phyloP scores from a whole-genome alignment of 2,329 filamentous ascomycete genomes.

The Trichoderma cornu-damae region DNA sequence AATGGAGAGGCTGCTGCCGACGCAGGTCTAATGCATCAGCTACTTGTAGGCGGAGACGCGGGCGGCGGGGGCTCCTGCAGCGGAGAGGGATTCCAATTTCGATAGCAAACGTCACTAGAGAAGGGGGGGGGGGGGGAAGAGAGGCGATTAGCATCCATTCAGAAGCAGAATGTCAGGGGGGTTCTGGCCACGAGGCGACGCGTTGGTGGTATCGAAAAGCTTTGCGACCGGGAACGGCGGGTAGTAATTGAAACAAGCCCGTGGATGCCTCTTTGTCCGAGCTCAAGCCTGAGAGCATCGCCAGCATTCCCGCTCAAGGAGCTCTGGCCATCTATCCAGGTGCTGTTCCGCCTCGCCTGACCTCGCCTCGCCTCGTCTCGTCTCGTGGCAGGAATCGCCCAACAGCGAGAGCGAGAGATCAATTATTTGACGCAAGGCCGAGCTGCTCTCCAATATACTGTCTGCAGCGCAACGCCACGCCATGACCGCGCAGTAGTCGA shows the following conservation, averaged over 20 bases:
- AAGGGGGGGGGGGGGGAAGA: neutral
- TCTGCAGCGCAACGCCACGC: neutral
- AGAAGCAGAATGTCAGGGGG: constrained; percentile 7
- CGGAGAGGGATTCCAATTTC: constrained; percentile 19
- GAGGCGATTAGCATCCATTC: constrained; percentile 16
- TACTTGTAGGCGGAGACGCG: constrained; percentile 15
- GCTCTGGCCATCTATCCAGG: neutral
- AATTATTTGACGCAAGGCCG: neutral
- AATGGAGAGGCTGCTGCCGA: constrained; percentile 9
- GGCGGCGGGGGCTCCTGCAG: constrained; percentile 15
- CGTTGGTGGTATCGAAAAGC: neutral
- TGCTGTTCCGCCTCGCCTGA: neutral
- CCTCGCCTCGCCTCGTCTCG: too few relatives aligned
- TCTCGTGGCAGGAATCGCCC: neutral
- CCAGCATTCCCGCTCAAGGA: neutral
- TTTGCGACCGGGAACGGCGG: constrained; percentile 3
- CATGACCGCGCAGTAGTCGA: neutral
- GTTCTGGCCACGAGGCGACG: constrained; percentile 3
- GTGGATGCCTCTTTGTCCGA: neutral
- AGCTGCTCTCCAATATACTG: neutral
- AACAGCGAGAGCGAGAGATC: too few relatives aligned
- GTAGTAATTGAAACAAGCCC: neutral
- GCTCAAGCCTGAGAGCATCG: neutral
- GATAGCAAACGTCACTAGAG: constrained; percentile 14
- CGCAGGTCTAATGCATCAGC: constrained; percentile 15